Conservation (phyloP, 2,329 filamentous ascomycete genomes). For the Shiraia sp. region DNA sequence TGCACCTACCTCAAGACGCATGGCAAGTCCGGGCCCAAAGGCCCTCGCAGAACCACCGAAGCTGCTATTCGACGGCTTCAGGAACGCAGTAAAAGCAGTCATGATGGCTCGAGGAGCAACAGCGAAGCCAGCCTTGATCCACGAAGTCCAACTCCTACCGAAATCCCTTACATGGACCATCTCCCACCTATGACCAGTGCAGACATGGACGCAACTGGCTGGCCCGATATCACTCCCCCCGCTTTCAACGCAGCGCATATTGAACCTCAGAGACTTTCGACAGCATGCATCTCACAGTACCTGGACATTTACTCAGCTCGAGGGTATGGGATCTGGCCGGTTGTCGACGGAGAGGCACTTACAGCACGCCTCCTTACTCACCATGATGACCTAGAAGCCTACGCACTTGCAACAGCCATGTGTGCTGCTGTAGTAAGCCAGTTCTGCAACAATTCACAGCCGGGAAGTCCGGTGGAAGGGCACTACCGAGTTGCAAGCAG, state of each 20-base stretch:
- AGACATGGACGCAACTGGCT: slow-evolving; percentile 21
- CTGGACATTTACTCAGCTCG: slow-evolving; percentile 36
- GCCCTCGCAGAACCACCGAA: slow-evolving; percentile 39
- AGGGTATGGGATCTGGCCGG: slow-evolving; percentile 42
- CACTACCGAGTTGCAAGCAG: slow-evolving; percentile 37
- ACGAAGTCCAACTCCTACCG: slow-evolving; percentile 31
- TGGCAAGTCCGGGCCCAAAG: slow-evolving; percentile 42
- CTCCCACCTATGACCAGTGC: slow-evolving; percentile 26
- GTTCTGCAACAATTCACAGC: slow-evolving; percentile 38
- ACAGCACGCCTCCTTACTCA: slow-evolving; percentile 37
- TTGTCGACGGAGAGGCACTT: slow-evolving; percentile 38
- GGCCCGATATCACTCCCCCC: slow-evolving; percentile 31
- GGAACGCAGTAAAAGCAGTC: slow-evolving; percentile 31
- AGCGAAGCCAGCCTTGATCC: slow-evolving; percentile 39
- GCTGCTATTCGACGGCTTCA: slow-evolving; percentile 40
- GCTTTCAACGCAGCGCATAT: slow-evolving; percentile 12
- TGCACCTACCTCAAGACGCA: slow-evolving; percentile 44
- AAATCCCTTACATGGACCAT: slow-evolving; percentile 29
- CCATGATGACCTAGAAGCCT: slow-evolving; percentile 37
- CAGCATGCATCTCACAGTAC: slow-evolving; percentile 37
- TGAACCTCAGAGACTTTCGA: slow-evolving; percentile 35
- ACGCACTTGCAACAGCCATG: slow-evolving; percentile 36
- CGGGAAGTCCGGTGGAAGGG: slow-evolving; percentile 36
- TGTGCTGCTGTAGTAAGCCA: slow-evolving; percentile 42
- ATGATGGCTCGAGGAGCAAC: slow-evolving; percentile 31